Conservation (phyloP, 768 basidiomycete genomes). For the Termitomyces sp. region DNA sequence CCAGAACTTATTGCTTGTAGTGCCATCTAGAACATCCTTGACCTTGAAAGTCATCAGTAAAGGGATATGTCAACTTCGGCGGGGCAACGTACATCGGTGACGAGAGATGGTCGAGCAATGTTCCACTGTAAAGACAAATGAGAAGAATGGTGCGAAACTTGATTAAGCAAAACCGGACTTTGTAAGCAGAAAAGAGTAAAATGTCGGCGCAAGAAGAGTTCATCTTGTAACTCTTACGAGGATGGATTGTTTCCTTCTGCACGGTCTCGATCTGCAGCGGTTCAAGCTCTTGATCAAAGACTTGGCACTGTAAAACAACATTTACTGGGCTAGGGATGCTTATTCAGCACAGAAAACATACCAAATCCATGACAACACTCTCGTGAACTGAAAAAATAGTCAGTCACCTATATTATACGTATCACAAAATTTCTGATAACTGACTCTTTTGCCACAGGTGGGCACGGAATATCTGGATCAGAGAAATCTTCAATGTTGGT, state of each 20-base stretch:
- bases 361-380: constrained; percentile 89
- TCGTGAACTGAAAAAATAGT: constrained; percentile 59
- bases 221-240: constrained; percentile 99
- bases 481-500: constrained; percentile 94
- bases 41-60: constrained; percentile 36
- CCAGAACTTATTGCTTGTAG: constrained; percentile 98
- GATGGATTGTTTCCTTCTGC: constrained; percentile 99
- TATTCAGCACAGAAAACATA: constrained; percentile 21
- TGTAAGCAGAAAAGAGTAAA: constrained; percentile 91
- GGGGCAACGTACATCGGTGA: constrained; percentile 69
- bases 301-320: constrained; percentile 65
- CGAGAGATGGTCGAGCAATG: constrained; percentile 90
- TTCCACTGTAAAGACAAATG: constrained; percentile 66
- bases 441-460: constrained; percentile 99
- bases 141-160: not conserved
- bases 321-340: not conserved
- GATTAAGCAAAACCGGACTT: constrained; percentile 31
- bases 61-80: not conserved
- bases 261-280: constrained; percentile 98
- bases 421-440: constrained; percentile 29
- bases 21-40: constrained; percentile 96
- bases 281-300: constrained; percentile 98
- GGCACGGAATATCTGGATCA: constrained; percentile 99
- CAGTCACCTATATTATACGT: constrained; percentile 5
- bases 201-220: constrained; percentile 99